Base-by-base conservation (phyloP, 768 basidiomycete genomes). In the Serendipita sp. region DNA sequence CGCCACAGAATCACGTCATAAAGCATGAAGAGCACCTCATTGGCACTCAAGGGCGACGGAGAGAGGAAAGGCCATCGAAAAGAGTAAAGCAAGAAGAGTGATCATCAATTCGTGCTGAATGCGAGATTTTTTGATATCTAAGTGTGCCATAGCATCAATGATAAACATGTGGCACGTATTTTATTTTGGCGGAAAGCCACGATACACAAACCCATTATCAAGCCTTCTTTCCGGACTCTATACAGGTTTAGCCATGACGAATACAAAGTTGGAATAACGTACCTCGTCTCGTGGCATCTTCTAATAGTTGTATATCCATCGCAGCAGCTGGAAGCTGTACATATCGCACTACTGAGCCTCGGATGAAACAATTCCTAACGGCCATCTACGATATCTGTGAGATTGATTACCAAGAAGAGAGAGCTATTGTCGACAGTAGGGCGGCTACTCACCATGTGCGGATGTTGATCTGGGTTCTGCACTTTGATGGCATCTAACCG, bases 301-400 rank as follows among this genome's bases (percentile, higher is more conserved):
- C 95, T 45, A 99, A 74, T 63, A 98, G 75, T 69, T 94, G 92
- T 1, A 92, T 96, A 74, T 99, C 96, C 66, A 99, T 92, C 67
- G 89, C 88, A 68, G 89, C 86, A 30, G 90, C 84, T 2, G 92
- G 92, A 64, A 99, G 79, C 72, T 95, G 91, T 18, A 98, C 96
- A 71, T 99, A 99, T 69, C 96, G 88, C 63, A 99, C 94, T 13
- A 98, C 96, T 16, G 92, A 95, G 68, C 96, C 96, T 47, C 96
- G 87, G 70, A 99, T 99, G 73, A 99, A 99, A 74, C 93, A 96
- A 74, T 98, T 98, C 78, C 94, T 95, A 47, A 99, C 93, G 0
- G 95, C 93, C 86, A 97, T 93, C 95, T 98, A 69, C 24, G 8
- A 46, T n/a, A 54, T 35, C 24, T 10, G 13, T 41, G 18, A 41